These are phyloP conservation scores for Microcyclospora tardicrescens DNA, from an alignment of 2,329 filamentous ascomycete genomes.

Conservation along the genomic window DNA sequence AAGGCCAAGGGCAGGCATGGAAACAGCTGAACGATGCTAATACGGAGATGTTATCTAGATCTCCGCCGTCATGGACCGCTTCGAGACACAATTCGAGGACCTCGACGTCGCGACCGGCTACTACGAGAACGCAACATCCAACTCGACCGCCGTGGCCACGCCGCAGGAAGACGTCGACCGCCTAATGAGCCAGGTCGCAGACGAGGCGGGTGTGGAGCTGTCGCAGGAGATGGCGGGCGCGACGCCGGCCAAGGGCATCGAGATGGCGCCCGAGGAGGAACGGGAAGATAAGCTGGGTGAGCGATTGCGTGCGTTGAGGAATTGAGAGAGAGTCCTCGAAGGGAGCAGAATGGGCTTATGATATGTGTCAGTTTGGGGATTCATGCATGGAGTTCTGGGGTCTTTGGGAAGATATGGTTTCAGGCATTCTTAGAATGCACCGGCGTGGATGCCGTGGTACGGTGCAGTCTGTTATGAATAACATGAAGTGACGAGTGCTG, in stretches of 20 bases:
- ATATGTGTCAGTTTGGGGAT: neutral
- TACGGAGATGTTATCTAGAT: too few relatives aligned
- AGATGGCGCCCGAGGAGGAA: constrained; percentile 51
- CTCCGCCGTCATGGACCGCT: constrained; percentile 52
- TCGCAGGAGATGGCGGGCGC: constrained; percentile 57
- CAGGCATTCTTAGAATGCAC: too few relatives aligned
- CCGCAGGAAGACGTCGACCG: constrained; percentile 78
- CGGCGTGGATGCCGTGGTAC: too few relatives aligned
- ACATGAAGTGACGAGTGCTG: too few relatives aligned
- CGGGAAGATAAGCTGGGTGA: constrained; percentile 62
- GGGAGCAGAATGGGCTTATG: neutral
- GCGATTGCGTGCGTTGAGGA: constrained; percentile 42
- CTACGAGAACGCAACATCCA: constrained; percentile 74
- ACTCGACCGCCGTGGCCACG: constrained; percentile 61
- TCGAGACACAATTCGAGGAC: constrained; percentile 45
- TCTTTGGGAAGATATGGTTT: too few relatives aligned
- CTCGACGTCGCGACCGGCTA: constrained; percentile 46
- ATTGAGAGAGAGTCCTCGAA: constrained; percentile 10
- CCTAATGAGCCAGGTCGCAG: constrained; percentile 70
- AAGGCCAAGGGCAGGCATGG: too few relatives aligned
- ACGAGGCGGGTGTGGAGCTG: constrained; percentile 76
- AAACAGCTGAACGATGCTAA: too few relatives aligned
- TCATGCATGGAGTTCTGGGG: neutral
- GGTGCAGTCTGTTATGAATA: too few relatives aligned
- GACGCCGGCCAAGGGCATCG: constrained; percentile 39